Conservation (phyloP, 805 yeast species). For the Saccharomyces cerevisiae region DNA sequence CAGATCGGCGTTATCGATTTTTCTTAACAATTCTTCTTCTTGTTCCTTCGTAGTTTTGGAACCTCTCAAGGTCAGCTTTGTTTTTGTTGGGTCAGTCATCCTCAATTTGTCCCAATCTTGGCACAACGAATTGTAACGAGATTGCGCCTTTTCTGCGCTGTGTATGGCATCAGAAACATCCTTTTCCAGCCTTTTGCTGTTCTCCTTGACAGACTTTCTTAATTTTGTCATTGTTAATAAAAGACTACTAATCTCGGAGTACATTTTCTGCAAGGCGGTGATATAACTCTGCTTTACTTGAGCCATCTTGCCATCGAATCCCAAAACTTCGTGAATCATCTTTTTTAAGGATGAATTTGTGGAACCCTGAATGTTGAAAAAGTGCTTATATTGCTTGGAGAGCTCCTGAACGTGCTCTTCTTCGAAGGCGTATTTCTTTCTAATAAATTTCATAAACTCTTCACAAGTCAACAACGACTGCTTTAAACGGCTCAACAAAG, state of each 20-base stretch:
- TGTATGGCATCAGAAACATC: slow-evolving; percentile 75
- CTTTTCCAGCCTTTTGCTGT: slow-evolving; percentile 71
- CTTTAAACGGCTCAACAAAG: slow-evolving; percentile 64
- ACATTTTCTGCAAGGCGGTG: slow-evolving; percentile 73
- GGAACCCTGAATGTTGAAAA: slow-evolving; percentile 19
- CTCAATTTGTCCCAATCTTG: slow-evolving; percentile 79
- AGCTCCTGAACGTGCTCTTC: slow-evolving; percentile 70
- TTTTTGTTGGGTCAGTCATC: slow-evolving; percentile 74
- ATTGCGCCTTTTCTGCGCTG: slow-evolving; percentile 81
- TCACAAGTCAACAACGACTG: slow-evolving; percentile 76
- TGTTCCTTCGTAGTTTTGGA: slow-evolving; percentile 71
- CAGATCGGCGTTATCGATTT: slow-evolving; percentile 75
- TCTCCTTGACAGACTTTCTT: slow-evolving; percentile 75
- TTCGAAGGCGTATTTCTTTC: slow-evolving; percentile 69
- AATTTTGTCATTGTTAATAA: slow-evolving; percentile 59
- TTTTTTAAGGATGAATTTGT: slow-evolving; percentile 43
- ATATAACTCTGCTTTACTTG: slow-evolving; percentile 70
- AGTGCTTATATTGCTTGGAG: slow-evolving; percentile 56
- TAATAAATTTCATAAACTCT: slow-evolving; percentile 71
- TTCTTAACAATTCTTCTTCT: slow-evolving; percentile 79
- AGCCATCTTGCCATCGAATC: slow-evolving; percentile 67
- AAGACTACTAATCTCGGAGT: slow-evolving; percentile 71
- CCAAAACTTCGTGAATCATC: slow-evolving; percentile 60
- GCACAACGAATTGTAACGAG: slow-evolving; percentile 68
- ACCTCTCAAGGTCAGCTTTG: slow-evolving; percentile 72